phyloP scores from a whole-genome alignment of 495 filamentous ascomycete genomes.

The Rhypophila decipiens region DNA sequence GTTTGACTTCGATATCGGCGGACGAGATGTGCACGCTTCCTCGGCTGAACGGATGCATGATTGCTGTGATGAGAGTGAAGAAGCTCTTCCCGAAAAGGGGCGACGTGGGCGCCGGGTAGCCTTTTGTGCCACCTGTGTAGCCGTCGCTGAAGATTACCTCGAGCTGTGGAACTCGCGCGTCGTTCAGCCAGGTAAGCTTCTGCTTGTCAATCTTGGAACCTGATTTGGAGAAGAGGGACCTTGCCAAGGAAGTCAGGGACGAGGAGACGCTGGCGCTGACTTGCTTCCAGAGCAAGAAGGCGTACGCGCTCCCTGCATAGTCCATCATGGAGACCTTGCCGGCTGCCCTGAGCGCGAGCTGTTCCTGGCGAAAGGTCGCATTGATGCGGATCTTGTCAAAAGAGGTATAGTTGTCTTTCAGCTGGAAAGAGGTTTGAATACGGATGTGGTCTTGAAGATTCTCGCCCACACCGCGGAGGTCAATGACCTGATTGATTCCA shows the following conservation, averaged over 20 bases:
- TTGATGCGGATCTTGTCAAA: slow-evolving; percentile 21
- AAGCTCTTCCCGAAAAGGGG: slow-evolving; percentile 25
- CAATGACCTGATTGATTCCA: slow-evolving; percentile 29
- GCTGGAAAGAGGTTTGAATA: slow-evolving; percentile 18
- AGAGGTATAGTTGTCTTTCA: slow-evolving; percentile 13
- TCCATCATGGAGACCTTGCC: slow-evolving; percentile 20
- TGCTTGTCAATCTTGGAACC: slow-evolving; percentile 6
- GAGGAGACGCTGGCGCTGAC: slow-evolving; percentile 1
- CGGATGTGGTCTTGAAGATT: slow-evolving; percentile 46
- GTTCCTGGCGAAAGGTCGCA: slow-evolving; percentile 13
- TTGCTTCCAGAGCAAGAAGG: slow-evolving; percentile 17
- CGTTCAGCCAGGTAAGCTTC: slow-evolving; percentile 14
- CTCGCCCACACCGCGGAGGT: slow-evolving; percentile 46
- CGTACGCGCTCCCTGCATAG: slow-evolving; percentile 15
- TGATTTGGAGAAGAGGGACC: neutral
- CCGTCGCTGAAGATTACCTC: slow-evolving; percentile 28
- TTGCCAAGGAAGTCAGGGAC: slow-evolving; percentile 3
- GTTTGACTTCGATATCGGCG: slow-evolving; percentile 4
- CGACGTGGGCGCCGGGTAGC: slow-evolving; percentile 22
- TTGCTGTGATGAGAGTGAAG: slow-evolving; percentile 34
- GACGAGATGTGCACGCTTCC: slow-evolving; percentile 47
- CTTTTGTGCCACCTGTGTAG: slow-evolving; percentile 23
- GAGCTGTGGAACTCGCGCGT: slow-evolving; percentile 20
- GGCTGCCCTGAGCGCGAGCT: slow-evolving; percentile 13
- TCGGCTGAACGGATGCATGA: slow-evolving; percentile 43